Evolutionary conservation across 306 rosid genomes (phyloP).

Genomic region (Vicia faba): DNA sequence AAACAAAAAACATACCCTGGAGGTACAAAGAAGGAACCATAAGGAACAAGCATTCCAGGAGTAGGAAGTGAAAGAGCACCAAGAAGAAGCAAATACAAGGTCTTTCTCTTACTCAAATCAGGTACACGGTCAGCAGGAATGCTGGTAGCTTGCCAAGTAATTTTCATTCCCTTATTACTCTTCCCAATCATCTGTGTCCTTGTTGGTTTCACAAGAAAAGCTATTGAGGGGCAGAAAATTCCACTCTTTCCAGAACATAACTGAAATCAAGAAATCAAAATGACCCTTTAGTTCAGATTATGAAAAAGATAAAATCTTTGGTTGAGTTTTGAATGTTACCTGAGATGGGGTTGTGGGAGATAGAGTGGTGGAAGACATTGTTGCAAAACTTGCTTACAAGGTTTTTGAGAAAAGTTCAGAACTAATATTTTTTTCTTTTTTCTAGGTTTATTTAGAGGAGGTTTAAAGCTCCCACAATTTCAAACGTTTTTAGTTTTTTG

Average conservation of each 20-base stretch:
- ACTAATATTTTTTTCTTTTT: no score
- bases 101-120: slow-evolving; percentile 80
- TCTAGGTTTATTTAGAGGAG: no score
- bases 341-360: slow-evolving; percentile 68
- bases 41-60: slow-evolving; percentile 76
- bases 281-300: background rate
- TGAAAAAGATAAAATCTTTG: background rate
- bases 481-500: no score
- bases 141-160: slow-evolving; percentile 71
- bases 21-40: slow-evolving; percentile 74
- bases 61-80: slow-evolving; percentile 80
- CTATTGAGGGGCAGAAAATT: slow-evolving; percentile 53
- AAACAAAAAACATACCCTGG: slow-evolving; percentile 60
- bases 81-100: slow-evolving; percentile 78
- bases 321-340: slow-evolving; percentile 39
- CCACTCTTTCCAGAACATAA: slow-evolving; percentile 71
- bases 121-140: slow-evolving; percentile 88
- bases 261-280: slow-evolving; percentile 43
- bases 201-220: slow-evolving; percentile 49
- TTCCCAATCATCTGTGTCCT: slow-evolving; percentile 51
- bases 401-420: no score
- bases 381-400: no score
- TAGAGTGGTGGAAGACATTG: slow-evolving; percentile 79
- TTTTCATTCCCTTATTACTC: slow-evolving; percentile 41
- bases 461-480: no score